Percentiles rank a stretch among this genome's conserved stretches.
Evolutionary conservation across 208 protist species (phyloP).

Genomic region (Jaenimonas drosophilae): DNA sequence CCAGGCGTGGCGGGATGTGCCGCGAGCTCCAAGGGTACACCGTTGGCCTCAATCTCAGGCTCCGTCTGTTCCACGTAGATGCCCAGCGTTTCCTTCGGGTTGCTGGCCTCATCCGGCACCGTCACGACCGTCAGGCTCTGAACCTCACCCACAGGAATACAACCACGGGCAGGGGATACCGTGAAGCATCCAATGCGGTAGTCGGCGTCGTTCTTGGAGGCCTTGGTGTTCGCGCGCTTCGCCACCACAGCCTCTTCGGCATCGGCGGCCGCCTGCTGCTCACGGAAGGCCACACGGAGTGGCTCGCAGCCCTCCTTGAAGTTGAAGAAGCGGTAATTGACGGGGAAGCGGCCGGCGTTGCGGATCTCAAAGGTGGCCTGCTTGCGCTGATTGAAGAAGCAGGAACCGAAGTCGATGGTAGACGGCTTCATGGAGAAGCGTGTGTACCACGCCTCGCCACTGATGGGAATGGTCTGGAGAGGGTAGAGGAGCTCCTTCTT

Average conservation of each 20-base stretch:
- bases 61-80: slow-evolving; percentile 89
- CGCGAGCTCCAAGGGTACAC: slow-evolving; percentile 85
- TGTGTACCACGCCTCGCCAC: slow-evolving; percentile 85
- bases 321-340: slow-evolving; percentile 74
- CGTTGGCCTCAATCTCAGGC: slow-evolving; percentile 42
- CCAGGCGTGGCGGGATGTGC: slow-evolving; percentile 91
- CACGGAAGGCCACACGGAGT: slow-evolving; percentile 1
- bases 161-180: slow-evolving; percentile 48
- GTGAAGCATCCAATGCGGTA: slow-evolving; percentile 71
- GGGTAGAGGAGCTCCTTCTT: slow-evolving; percentile 79
- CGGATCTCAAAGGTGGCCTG: slow-evolving; percentile 78
- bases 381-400: slow-evolving; percentile 77
- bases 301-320: slow-evolving; percentile 31
- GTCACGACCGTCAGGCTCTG: slow-evolving; percentile 63
- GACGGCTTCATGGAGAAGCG: slow-evolving; percentile 83
- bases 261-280: not conserved
- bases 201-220: slow-evolving; percentile 22
- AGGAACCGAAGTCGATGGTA: slow-evolving; percentile 94
- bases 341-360: slow-evolving; percentile 84
- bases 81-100: slow-evolving; percentile 73
- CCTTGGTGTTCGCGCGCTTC: slow-evolving; percentile 2
- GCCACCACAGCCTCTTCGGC: not conserved
- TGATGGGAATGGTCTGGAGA: slow-evolving; percentile 67
- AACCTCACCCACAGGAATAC: slow-evolving; percentile 50
- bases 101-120: slow-evolving; percentile 39